Evolutionary conservation across 805 yeast species (phyloP).

Genomic region (Candida vaughaniae): DNA sequence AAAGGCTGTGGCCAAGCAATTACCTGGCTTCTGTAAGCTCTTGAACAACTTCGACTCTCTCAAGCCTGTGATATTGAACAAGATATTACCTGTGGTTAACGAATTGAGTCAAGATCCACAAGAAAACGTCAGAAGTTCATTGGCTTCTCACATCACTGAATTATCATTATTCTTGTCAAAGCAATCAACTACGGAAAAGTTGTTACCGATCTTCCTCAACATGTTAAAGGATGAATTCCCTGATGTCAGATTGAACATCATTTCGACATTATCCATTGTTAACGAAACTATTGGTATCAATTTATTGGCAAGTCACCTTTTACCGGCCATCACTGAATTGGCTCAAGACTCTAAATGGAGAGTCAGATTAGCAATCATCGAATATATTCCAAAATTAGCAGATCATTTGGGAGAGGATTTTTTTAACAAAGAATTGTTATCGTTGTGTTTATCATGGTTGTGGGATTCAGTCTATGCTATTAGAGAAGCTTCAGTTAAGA

Average conservation of each 20-base stretch:
- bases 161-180: constrained; percentile 84
- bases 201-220: constrained; percentile 83
- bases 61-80: constrained; percentile 54
- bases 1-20: constrained; percentile 88
- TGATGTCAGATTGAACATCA: constrained; percentile 92
- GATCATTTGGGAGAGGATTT: constrained; percentile 91
- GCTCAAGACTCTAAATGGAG: constrained; percentile 98
- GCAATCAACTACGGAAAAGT: constrained; percentile 75
- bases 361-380: constrained; percentile 93
- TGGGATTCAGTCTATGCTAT: constrained; percentile 98
- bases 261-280: constrained; percentile 86
- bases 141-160: constrained; percentile 85
- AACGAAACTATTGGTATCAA: constrained; percentile 94
- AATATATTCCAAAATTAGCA: constrained; percentile 92
- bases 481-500: constrained; percentile 91
- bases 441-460: constrained; percentile 93
- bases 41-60: constrained; percentile 36
- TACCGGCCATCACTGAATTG: constrained; percentile 94
- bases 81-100: constrained; percentile 80
- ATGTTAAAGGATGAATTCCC: constrained; percentile 98
- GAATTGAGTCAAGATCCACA: constrained; percentile 86
- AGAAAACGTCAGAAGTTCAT: constrained; percentile 89
- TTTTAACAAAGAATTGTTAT: constrained; percentile 88
- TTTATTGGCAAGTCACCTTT: constrained; percentile 75
- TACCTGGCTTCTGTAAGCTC: constrained; percentile 69